Base-by-base conservation (phyloP, 148 eudicot genomes). In the Rhododendron ferrugineum region DNA sequence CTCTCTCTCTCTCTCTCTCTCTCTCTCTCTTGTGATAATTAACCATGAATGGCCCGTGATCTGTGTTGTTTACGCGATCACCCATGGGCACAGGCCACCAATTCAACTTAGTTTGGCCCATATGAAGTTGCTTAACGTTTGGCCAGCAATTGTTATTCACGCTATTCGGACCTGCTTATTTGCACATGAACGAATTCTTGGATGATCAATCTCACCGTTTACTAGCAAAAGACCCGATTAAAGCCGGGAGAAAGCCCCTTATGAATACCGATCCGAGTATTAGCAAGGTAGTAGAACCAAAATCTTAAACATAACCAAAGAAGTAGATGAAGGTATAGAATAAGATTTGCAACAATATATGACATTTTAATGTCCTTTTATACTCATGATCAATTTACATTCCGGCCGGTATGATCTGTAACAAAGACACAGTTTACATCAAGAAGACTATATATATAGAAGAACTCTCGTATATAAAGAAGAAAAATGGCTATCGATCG, bases 321-420 rank as follows among this genome's bases (percentile, higher is more conserved):
- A 74, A 76, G 50, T 40, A 76, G 26, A 76, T 1, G 30, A 42
- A 42, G 49, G 16, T 8, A 76, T 23, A 76, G 28, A 22, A 44
- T 9, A 22, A 40, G n/a, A 40, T 18, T 40, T 3, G 49, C 49
- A 18, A 76, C 22, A 46, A 40, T 40, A 40, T 13, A 52, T 13
- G 20, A 52, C 16, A 15, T 15, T 52, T 52, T 77, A 14, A 44
- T 40, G 2, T 77, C 80, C 5, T 42, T 16, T 9, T 50, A 49
- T 4, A 80, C 82, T 80, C 28, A 52, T n/a, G n/a, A n/a, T 7
- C 82, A 80, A 54, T 80, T 80, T 80, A 80, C 72, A 80, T 20
- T 36, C 26, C 44, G 44, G 44, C 42, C 32, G 47, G 60, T 26
- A 72, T n/a, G 44, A 40, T 20, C 56, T 23, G 3, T 64, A 26